Conservation (phyloP, 495 filamentous ascomycete species). For the Hyphodiscus hymeniophilus region DNA sequence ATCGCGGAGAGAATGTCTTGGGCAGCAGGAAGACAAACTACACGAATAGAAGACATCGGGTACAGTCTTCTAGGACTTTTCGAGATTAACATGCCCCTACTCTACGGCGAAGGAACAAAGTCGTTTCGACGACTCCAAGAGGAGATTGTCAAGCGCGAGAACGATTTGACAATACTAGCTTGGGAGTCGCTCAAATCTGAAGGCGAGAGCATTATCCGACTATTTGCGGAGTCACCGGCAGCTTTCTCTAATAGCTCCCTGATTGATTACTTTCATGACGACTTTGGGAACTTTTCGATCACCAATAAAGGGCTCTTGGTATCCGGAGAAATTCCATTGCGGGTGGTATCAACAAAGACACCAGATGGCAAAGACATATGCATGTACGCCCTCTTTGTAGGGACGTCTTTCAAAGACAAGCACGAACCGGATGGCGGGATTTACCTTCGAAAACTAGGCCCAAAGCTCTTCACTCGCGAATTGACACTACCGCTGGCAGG, state of each 20-base stretch:
- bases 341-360: not conserved
- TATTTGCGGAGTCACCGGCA: slow-evolving; percentile 1
- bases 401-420: not conserved
- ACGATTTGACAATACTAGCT: slow-evolving; percentile 9
- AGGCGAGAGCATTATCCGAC: not conserved
- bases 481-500: not conserved
- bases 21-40: not conserved
- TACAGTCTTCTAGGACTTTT: not conserved
- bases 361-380: not conserved
- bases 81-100: not conserved
- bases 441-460: slow-evolving; percentile 5
- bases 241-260: not conserved
- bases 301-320: slow-evolving; percentile 6
- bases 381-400: not conserved
- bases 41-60: not conserved
- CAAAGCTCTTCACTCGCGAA: slow-evolving; percentile 1
- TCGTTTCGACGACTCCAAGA: not conserved
- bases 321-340: not conserved
- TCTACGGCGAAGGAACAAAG: not conserved
- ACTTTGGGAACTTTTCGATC: not conserved
- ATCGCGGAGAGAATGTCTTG: not conserved
- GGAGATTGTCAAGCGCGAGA: not conserved
- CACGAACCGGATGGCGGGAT: not conserved
- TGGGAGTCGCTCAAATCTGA: slow-evolving; percentile 1
- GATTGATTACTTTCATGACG: not conserved